Conservation (phyloP, 2,329 filamentous ascomycete species). For the Claviceps sp. region DNA sequence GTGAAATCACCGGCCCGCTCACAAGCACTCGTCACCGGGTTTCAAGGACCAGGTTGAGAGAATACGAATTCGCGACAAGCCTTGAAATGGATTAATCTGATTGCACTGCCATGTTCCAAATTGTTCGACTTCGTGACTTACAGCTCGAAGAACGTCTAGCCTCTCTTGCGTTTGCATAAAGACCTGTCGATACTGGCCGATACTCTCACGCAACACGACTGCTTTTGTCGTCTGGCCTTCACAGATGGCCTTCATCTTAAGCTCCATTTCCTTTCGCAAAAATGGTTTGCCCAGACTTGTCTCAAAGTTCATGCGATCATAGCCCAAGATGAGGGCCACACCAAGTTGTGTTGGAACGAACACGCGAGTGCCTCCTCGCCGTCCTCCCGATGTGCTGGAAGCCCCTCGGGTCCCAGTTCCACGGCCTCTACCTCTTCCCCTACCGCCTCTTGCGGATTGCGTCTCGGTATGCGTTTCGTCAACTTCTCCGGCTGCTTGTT, state of each 20-base stretch:
- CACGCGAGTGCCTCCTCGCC: constrained; percentile 50
- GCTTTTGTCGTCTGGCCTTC: constrained; percentile 65
- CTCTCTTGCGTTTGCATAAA: constrained; percentile 72
- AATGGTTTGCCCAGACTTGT: constrained; percentile 92
- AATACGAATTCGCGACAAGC: constrained; percentile 28
- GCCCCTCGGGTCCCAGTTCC: constrained; percentile 27
- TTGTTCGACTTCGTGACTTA: constrained; percentile 26
- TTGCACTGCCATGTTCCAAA: not conserved
- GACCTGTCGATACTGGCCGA: constrained; percentile 76
- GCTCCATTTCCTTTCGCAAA: constrained; percentile 92
- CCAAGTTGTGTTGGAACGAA: constrained; percentile 90
- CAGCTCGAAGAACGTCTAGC: constrained; percentile 50
- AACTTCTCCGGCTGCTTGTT: constrained; percentile 22
- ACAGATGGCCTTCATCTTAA: constrained; percentile 94
- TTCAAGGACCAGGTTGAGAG: constrained; percentile 3
- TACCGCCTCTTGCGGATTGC: constrained; percentile 25
- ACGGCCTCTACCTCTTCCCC: constrained; percentile 33
- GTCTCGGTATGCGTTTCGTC: constrained; percentile 18
- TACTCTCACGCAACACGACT: constrained; percentile 66
- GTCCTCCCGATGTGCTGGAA: constrained; percentile 27
- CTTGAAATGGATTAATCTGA: constrained; percentile 10
- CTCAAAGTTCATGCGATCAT: constrained; percentile 86
- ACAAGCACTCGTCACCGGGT: too few species aligned
- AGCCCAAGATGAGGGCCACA: constrained; percentile 83
- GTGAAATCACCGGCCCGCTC: too few species aligned